These are phyloP conservation scores for Blumeriella jaapii DNA, from an alignment of 2,329 filamentous ascomycete genomes.

Conservation along the genomic window DNA sequence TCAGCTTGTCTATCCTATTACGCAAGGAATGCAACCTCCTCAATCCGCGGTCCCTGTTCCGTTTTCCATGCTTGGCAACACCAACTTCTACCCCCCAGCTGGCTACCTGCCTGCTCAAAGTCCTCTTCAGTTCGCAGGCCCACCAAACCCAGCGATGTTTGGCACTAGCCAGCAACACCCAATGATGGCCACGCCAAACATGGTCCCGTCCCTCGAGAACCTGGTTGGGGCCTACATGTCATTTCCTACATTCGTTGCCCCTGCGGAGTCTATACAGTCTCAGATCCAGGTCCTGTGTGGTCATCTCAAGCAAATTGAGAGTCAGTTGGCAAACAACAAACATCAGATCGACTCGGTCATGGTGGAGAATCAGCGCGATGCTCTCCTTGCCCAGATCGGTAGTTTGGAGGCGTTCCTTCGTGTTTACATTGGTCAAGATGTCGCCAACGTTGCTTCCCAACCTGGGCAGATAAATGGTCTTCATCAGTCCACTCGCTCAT, in stretches of 20 bases:
- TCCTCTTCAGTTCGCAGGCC: conserved; percentile 9
- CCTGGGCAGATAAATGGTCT: neutral
- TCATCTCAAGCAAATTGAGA: conserved; percentile 44
- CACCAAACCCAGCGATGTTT: conserved; percentile 5
- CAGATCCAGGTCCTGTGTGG: conserved; percentile 31
- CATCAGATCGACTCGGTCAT: conserved; percentile 49
- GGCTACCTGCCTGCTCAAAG: conserved; percentile 13
- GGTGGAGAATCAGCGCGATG: conserved; percentile 34
- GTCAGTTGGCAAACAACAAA: conserved; percentile 49
- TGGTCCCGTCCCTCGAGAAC: conserved; percentile 5
- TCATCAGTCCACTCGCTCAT: neutral
- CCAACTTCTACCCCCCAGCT: conserved; percentile 11
- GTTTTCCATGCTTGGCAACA: conserved; percentile 22
- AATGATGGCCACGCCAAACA: conserved; percentile 12
- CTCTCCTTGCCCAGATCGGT: conserved; percentile 29
- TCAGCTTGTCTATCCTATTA: conserved; percentile 24
- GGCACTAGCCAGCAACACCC: conserved; percentile 13
- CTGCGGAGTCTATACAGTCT: conserved; percentile 14
- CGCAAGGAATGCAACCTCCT: conserved; percentile 20
- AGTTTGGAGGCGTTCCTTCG: conserved; percentile 18
- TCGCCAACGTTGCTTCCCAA: neutral
- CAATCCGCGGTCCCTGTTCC: conserved; percentile 17
- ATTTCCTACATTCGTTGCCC: conserved; percentile 7
- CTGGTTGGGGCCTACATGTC: conserved; percentile 7
- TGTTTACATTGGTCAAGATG: conserved; percentile 14